Evolutionary conservation across 2,329 filamentous ascomycete genomes (phyloP).

Genomic region (Plenodomus biglobosus): DNA sequence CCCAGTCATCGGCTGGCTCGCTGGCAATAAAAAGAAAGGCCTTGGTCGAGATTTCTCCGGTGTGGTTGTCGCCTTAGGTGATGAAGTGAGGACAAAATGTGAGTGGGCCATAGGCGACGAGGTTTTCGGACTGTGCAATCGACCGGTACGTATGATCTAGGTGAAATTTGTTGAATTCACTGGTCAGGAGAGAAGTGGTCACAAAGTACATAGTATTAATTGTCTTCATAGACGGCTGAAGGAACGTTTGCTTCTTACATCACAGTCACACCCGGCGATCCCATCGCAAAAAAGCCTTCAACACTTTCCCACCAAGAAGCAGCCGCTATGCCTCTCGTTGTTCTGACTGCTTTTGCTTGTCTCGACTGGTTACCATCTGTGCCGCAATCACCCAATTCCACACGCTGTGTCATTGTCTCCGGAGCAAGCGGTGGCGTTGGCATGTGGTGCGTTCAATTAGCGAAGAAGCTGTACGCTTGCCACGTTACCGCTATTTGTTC

Average conservation of each 20-base stretch:
- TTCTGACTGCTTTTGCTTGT: constrained; percentile 43
- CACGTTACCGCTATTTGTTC: constrained; percentile 55
- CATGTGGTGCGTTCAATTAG: constrained; percentile 44
- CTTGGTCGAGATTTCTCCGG: constrained; percentile 53
- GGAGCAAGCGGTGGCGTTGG: constrained; percentile 40
- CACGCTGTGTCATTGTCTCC: constrained; percentile 28
- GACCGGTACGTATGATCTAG: constrained; percentile 9
- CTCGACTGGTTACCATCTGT: constrained; percentile 28
- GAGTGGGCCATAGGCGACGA: constrained; percentile 28
- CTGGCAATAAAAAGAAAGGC: constrained; percentile 34
- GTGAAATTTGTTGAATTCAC: no score
- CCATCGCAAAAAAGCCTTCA: constrained; percentile 27
- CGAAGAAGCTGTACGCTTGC: constrained; percentile 42
- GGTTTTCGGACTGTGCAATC: constrained; percentile 30
- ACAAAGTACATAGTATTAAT: no score
- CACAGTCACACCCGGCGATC: constrained; percentile 17
- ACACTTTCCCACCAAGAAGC: constrained; percentile 24
- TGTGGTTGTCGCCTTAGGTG: constrained; percentile 40
- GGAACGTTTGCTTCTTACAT: constrained; percentile 35
- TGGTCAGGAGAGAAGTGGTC: no score
- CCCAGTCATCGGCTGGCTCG: constrained; percentile 32
- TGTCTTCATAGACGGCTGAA: constrained; percentile 16
- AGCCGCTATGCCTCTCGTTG: constrained; percentile 42
- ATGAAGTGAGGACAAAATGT: constrained; percentile 9
- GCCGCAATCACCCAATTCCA: constrained; percentile 5